Percentiles rank a stretch among this genome's conserved stretches.
These are phyloP conservation scores for Cordia subcordata DNA, from an alignment of 257 asterid species.

Conservation along the genomic window DNA sequence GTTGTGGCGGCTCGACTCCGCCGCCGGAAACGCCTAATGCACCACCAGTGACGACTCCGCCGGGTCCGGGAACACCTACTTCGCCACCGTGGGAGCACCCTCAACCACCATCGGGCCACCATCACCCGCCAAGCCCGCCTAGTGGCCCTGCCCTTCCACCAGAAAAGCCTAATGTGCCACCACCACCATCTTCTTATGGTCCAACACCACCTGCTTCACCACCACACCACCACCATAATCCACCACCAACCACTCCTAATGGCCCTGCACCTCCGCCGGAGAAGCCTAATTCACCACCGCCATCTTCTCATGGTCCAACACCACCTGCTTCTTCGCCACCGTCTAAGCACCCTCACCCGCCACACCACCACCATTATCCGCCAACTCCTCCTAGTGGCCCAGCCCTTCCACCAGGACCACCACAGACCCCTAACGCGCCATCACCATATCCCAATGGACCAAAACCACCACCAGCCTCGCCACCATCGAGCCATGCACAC, in stretches of 20 bases:
- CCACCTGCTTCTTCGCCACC: neutral
- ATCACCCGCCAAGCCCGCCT: neutral
- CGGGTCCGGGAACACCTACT: neutral
- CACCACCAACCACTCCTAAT: neutral
- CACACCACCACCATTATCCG: constrained; percentile 16
- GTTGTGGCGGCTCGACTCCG: no score
- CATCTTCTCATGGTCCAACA: constrained; percentile 3
- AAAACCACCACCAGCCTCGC: neutral
- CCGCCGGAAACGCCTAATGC: no score
- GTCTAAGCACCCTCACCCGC: neutral
- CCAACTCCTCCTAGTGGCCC: neutral
- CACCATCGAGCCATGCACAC: neutral
- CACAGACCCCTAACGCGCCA: neutral
- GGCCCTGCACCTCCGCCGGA: neutral
- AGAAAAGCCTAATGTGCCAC: neutral
- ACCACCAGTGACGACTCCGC: neutral
- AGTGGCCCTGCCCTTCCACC: no score
- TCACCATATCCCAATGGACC: constrained; percentile 13
- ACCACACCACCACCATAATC: neutral
- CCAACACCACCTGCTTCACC: neutral
- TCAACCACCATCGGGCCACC: neutral
- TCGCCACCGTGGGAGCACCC: constrained; percentile 1
- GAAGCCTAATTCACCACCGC: neutral
- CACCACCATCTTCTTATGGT: neutral
- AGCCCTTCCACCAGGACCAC: constrained; percentile 9